phyloP scores from a whole-genome alignment of 2,329 filamentous ascomycete genomes.

The Magnaporthiopsis rhizophila region DNA sequence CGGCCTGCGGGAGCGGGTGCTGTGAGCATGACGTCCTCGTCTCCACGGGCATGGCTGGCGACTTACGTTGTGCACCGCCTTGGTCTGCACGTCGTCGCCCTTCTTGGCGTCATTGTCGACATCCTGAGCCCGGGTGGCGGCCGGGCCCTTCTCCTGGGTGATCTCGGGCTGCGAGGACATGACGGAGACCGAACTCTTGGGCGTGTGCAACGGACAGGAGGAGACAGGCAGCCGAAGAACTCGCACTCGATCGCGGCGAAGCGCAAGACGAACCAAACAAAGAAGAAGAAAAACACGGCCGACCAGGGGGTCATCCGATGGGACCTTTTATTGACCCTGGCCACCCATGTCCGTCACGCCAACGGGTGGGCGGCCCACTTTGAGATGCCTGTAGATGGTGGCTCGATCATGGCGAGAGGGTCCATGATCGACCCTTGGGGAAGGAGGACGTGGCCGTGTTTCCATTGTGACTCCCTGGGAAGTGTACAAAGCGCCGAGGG shows the following conservation, averaged over 20 bases:
- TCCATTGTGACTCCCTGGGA: neutral
- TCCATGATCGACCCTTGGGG: too few relatives aligned
- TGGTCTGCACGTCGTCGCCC: constrained; percentile 27
- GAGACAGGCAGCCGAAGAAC: too few relatives aligned
- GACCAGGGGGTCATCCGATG: neutral
- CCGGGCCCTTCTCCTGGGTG: neutral
- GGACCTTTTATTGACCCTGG: neutral
- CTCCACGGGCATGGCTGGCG: neutral
- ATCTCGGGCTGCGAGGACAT: neutral
- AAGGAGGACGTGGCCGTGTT: neutral
- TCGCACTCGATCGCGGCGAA: too few relatives aligned
- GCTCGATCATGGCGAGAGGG: too few relatives aligned
- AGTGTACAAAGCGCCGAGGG: neutral
- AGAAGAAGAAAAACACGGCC: neutral
- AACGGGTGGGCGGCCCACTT: neutral
- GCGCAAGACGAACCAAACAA: too few relatives aligned
- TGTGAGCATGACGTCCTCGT: neutral
- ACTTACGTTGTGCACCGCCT: constrained; percentile 33
- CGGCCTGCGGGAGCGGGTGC: constrained; percentile 26
- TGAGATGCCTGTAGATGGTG: neutral
- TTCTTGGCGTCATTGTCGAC: constrained; percentile 18
- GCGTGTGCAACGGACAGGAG: too few relatives aligned
- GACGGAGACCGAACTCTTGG: too few relatives aligned
- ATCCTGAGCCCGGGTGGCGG: constrained; percentile 13
- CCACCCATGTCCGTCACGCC: neutral